Conservation (phyloP, 1,139 yeast species). For the Debaryomyces subglobosus region DNA sequence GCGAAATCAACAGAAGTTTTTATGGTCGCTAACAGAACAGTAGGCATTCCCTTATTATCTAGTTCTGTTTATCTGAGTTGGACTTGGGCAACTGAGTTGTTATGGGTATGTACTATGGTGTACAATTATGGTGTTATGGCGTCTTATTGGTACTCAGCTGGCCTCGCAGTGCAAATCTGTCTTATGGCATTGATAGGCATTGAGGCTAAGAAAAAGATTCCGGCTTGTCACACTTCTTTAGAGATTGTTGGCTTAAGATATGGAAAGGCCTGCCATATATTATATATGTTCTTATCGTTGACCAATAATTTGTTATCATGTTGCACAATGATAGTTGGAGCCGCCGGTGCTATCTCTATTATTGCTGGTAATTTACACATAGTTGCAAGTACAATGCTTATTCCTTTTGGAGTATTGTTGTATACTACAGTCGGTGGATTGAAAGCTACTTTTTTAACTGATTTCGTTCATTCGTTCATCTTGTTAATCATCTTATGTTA, state of each 20-base stretch:
- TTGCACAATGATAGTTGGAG: constrained; percentile 41
- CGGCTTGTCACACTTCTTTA: constrained; percentile 32
- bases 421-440: constrained; percentile 46
- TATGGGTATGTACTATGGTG: constrained; percentile 30
- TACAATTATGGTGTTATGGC: constrained; percentile 33
- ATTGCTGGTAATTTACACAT: constrained; percentile 37
- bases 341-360: constrained; percentile 37
- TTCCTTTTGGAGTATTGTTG: constrained; percentile 40
- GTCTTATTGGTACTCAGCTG: constrained; percentile 31
- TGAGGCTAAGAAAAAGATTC: constrained; percentile 34
- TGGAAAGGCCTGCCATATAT: constrained; percentile 31
- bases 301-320: constrained; percentile 36
- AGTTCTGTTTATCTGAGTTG: constrained; percentile 32
- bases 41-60: constrained; percentile 30
- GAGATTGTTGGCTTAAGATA: constrained; percentile 36
- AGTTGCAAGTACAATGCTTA: constrained; percentile 35
- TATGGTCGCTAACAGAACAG: constrained; percentile 32
- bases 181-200: constrained; percentile 32
- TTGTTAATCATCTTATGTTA: constrained; percentile 32
- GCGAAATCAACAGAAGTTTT: constrained; percentile 34
- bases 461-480: constrained; percentile 38
- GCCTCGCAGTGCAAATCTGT: constrained; percentile 32
- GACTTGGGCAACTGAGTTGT: constrained; percentile 37
- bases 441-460: constrained; percentile 44
- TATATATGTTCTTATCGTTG: constrained; percentile 35